phyloP scores from a whole-genome alignment of 306 rosid genomes.

The Sophora flavescens region DNA sequence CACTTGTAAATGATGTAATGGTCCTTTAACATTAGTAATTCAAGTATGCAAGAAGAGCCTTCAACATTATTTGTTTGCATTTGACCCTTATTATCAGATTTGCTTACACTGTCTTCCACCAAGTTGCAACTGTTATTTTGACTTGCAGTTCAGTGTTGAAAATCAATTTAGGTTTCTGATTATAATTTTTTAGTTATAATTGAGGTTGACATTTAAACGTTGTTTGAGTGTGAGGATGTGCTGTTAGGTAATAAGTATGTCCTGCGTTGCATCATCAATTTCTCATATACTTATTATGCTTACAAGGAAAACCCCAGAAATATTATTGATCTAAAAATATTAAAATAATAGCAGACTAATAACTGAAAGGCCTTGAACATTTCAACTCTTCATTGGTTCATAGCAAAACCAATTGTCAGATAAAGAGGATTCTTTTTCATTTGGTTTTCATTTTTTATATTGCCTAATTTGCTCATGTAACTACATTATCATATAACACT shows the following conservation, averaged over 20 bases:
- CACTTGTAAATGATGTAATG: slow-evolving; percentile 19
- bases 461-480: no score
- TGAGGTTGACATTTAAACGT: neutral
- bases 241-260: slow-evolving; percentile 23
- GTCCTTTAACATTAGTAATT: neutral
- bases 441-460: no score
- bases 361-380: neutral
- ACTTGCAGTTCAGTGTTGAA: neutral
- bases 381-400: neutral
- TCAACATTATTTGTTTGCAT: slow-evolving; percentile 10
- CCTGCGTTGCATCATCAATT: slow-evolving; percentile 2
- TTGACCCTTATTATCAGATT: neutral
- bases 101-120: neutral
- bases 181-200: neutral
- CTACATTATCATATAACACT: no score
- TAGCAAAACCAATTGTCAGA: neutral
- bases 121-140: slow-evolving; percentile 8
- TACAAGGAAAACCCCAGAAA: neutral
- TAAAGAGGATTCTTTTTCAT: no score
- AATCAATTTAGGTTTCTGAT: neutral
- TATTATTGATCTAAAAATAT: neutral
- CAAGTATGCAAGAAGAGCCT: neutral
- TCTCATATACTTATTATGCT: slow-evolving; percentile 15
- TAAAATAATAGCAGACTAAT: no score
- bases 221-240: neutral